Percentiles rank a stretch among this genome's conserved stretches.
Evolutionary conservation across 2,329 filamentous ascomycete genomes (phyloP).

Genomic region (Ramularia collo-cygni): DNA sequence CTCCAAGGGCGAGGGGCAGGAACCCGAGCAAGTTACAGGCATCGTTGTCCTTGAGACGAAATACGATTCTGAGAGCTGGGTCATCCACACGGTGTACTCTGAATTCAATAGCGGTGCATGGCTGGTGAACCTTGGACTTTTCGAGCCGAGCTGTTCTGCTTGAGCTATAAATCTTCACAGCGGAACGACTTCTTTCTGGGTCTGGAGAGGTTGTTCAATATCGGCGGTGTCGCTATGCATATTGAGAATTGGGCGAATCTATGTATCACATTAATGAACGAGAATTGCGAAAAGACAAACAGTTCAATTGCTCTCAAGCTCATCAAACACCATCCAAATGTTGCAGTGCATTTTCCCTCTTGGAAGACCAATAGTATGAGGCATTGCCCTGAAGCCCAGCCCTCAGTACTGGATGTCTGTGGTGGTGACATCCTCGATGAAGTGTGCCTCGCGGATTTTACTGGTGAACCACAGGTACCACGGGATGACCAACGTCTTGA

Average conservation of each 20-base stretch:
- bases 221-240: too few species aligned
- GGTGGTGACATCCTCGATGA: constrained; percentile 40
- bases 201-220: too few species aligned
- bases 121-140: constrained; percentile 28
- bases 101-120: constrained; percentile 32
- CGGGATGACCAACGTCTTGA: constrained; percentile 41
- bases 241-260: too few species aligned
- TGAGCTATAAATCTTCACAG: too few species aligned
- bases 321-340: too few species aligned
- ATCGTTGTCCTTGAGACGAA: constrained; percentile 27
- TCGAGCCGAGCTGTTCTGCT: constrained; percentile 24
- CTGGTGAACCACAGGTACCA: constrained; percentile 43
- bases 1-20: constrained; percentile 16
- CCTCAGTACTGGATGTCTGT: constrained; percentile 35
- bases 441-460: constrained; percentile 36
- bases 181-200: too few species aligned
- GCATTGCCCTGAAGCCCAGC: too few species aligned
- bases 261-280: too few species aligned
- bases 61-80: constrained; percentile 16
- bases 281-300: background rate
- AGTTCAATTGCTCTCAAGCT: too few species aligned
- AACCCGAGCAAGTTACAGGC: constrained; percentile 22
- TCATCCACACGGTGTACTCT: constrained; percentile 29
- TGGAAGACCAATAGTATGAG: too few species aligned
- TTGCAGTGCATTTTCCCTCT: too few species aligned